Evolutionary conservation across 352 stramenopile genomes (phyloP).

Genomic region (Phytophthora kernoviae): DNA sequence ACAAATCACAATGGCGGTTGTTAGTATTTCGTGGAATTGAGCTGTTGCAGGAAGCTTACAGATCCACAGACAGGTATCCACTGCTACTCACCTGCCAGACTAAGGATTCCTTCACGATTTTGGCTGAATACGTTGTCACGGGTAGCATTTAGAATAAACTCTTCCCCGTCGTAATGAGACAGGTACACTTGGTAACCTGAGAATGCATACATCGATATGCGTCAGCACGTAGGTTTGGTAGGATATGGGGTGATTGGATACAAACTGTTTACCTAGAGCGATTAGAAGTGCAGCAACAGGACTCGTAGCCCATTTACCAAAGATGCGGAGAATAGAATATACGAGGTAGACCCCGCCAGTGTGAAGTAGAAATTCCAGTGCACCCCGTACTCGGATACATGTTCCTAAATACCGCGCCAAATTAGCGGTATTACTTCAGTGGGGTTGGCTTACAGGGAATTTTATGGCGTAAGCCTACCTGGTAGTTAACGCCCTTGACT

Average conservation of each 20-base stretch:
- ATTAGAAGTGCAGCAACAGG: constrained; percentile 49
- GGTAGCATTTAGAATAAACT: constrained; percentile 77
- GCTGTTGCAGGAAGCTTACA: too few species aligned
- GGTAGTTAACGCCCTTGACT: constrained; percentile 87
- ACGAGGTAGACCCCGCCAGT: constrained; percentile 84
- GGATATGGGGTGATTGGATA: not conserved
- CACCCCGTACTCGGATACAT: constrained; percentile 98
- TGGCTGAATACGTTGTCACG: constrained; percentile 85
- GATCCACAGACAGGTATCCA: too few species aligned
- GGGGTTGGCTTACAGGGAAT: not conserved
- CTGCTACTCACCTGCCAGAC: constrained; percentile 62
- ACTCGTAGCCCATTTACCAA: constrained; percentile 53
- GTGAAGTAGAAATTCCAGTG: constrained; percentile 99
- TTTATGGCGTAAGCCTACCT: constrained; percentile 47
- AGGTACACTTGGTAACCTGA: constrained; percentile 86
- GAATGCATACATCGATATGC: constrained; percentile 10
- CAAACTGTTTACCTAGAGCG: constrained; percentile 35
- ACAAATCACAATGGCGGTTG: not conserved
- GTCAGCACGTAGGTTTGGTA: not conserved
- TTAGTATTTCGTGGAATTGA: too few species aligned
- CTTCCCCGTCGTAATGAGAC: constrained; percentile 69
- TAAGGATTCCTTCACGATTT: constrained; percentile 96
- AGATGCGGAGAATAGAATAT: constrained; percentile 58
- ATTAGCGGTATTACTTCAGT: not conserved
- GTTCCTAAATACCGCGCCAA: constrained; percentile 61